These are phyloP conservation scores for Cercospora sesami DNA, from an alignment of 2,329 filamentous ascomycete species.

Conservation along the genomic window DNA sequence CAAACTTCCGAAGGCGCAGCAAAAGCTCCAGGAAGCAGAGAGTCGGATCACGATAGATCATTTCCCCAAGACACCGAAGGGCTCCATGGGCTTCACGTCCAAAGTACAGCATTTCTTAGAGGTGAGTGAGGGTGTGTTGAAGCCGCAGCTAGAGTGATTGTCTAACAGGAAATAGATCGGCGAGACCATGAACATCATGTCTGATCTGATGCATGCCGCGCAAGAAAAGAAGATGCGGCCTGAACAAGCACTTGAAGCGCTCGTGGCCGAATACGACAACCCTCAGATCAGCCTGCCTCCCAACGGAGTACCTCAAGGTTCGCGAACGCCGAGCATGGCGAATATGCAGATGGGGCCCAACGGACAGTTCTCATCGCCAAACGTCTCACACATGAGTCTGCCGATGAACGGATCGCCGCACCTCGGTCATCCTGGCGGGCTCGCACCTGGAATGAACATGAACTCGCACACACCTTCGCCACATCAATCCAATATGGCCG, in stretches of 20 bases:
- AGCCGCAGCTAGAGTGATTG: constrained; percentile 8
- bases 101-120: constrained; percentile 63
- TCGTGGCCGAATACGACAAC: constrained; percentile 52
- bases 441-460: constrained; percentile 30
- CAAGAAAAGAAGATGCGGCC: constrained; percentile 56
- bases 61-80: constrained; percentile 49
- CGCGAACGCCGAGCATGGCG: constrained; percentile 38
- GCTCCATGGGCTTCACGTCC: constrained; percentile 56
- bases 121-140: constrained; percentile 44
- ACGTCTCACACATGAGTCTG: constrained; percentile 56
- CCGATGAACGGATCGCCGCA: constrained; percentile 54
- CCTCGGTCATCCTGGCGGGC: constrained; percentile 41
- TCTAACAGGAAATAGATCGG: constrained; percentile 52
- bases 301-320: constrained; percentile 39
- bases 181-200: constrained; percentile 66
- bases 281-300: constrained; percentile 50
- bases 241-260: constrained; percentile 55
- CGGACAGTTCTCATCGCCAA: constrained; percentile 57
- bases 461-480: constrained; percentile 49
- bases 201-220: constrained; percentile 59
- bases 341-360: constrained; percentile 39
- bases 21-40: constrained; percentile 46
- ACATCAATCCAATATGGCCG: constrained; percentile 47
- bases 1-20: constrained; percentile 42
- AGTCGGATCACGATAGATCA: constrained; percentile 48